A percentile compares a stretch with the other conserved stretches of the same genome.
These are phyloP conservation scores for Gentiana dahurica DNA, from an alignment of 257 asterid species.

Conservation along the genomic window DNA sequence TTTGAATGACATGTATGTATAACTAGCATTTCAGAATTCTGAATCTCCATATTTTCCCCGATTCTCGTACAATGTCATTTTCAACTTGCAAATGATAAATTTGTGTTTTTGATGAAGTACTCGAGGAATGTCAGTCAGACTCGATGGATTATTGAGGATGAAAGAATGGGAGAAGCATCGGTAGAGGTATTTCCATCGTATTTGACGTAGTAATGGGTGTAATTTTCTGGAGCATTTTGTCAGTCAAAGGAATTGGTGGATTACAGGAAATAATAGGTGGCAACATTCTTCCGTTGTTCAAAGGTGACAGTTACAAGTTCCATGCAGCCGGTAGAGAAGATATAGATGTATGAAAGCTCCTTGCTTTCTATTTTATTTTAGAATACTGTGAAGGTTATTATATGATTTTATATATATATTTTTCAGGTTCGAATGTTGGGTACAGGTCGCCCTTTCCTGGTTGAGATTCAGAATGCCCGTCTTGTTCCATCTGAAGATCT, in stretches of 20 bases:
- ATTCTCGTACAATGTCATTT: background rate
- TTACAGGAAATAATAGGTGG: slow-evolving; percentile 84
- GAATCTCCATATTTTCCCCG: too few relatives aligned
- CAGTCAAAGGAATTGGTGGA: slow-evolving; percentile 8
- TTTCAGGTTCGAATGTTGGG: slow-evolving; percentile 93
- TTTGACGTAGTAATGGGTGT: slow-evolving; percentile 8
- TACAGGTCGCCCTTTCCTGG: slow-evolving; percentile 89
- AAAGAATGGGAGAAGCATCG: slow-evolving; percentile 98
- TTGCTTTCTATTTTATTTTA: slow-evolving; percentile 9
- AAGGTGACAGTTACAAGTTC: slow-evolving; percentile 80
- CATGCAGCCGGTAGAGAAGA: slow-evolving; percentile 99
- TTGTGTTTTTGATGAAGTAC: slow-evolving; percentile 38
- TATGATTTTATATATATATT: slow-evolving; percentile 5
- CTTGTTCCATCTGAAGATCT: slow-evolving; percentile 48
- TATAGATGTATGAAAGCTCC: slow-evolving; percentile 59
- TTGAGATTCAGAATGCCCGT: slow-evolving; percentile 84
- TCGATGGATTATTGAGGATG: slow-evolving; percentile 92
- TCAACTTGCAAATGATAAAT: background rate
- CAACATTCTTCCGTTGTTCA: slow-evolving; percentile 67
- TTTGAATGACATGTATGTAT: too few relatives aligned
- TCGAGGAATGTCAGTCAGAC: slow-evolving; percentile 95
- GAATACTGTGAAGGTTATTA: background rate
- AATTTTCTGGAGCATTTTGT: slow-evolving; percentile 7
- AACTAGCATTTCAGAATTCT: too few relatives aligned
- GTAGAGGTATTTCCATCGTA: slow-evolving; percentile 48